phyloP scores from a whole-genome alignment of 441 rosid species.

The Jatropha multifida region DNA sequence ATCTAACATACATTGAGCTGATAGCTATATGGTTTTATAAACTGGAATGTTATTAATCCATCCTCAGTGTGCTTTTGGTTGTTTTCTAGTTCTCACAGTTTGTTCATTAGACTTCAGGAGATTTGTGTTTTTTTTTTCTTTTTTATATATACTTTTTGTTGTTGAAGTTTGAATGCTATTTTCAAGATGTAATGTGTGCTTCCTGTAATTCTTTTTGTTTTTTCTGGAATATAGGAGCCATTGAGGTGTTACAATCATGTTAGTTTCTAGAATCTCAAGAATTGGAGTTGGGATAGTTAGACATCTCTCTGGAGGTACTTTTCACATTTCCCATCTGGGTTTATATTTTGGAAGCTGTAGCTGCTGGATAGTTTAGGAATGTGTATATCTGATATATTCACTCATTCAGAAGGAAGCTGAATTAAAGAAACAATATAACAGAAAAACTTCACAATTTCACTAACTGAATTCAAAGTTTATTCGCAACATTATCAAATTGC shows the following conservation, averaged over 20 bases:
- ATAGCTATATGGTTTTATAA: neutral
- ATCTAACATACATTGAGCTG: neutral
- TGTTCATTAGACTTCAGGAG: no score
- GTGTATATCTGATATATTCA: neutral
- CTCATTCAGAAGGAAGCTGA: neutral
- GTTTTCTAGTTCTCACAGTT: no score
- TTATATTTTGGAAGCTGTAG: neutral
- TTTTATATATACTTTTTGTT: no score
- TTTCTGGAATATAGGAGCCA: neutral
- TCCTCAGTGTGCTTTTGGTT: neutral
- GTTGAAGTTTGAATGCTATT: neutral
- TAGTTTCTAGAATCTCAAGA: constrained; percentile 11
- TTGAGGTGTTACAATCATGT: constrained; percentile 10
- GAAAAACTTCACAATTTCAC: neutral
- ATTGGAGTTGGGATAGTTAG: constrained; percentile 14
- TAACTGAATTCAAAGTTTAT: neutral
- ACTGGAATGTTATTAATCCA: neutral
- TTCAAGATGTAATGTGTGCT: neutral
- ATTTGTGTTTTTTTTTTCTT: no score
- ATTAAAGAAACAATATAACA: neutral
- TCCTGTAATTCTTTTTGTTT: neutral
- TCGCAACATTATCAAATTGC: neutral
- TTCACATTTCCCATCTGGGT: neutral
- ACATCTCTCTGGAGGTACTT: constrained; percentile 20
- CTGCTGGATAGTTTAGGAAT: neutral